Base-by-base conservation (phyloP, 768 basidiomycete species). In the Calocera viscosa region DNA sequence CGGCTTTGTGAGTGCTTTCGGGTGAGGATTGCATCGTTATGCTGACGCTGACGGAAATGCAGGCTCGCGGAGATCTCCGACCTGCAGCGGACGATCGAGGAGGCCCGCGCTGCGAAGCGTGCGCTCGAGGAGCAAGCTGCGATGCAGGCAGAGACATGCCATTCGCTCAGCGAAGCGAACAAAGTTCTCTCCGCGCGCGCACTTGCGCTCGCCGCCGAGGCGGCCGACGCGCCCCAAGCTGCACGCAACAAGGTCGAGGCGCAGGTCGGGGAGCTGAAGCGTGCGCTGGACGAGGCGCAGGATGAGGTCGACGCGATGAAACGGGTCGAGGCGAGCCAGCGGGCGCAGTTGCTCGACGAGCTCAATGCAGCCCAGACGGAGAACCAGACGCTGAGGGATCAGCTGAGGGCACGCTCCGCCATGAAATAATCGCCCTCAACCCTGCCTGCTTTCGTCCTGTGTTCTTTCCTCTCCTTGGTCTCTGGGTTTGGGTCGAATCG, bases 331-430 rank as follows among this genome's bases (percentile, higher is more conserved):
- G 89, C 92, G 77, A 82, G 80, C 10, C 93, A 94, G 77, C 81
- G 88, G 70, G 85, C 91, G 66, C 87, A 88, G 34, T 74, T 99
- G 66, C 80, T 99, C 47, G 93, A 96, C 72, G 92, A 95, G 78
- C 81, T 95, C 71, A 93, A 91, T 74, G 80, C 82, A 64, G 82
- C 88, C 77, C 90, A 92, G 77, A 86, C 82, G 66, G 90, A 92
- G 77, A 92, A 93, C 72, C 80, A 78, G 41, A 83, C 75, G 40
- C 73, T 93, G 68, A 82, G 88, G 49, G 83, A 85, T 34, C 91
- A 92, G 75, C 71, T 93, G 70, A 81, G 90, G 64, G 81, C 81
- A 16, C 28, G 53, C 22, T 53, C 35, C 12, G 35, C 28, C 16
- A 66, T 49, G 49, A 47, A 66, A 26, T 34, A 40, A 39, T 49